phyloP scores from a whole-genome alignment of 202 grass and related monocot genomes.

The Hordeum pubiflorum region DNA sequence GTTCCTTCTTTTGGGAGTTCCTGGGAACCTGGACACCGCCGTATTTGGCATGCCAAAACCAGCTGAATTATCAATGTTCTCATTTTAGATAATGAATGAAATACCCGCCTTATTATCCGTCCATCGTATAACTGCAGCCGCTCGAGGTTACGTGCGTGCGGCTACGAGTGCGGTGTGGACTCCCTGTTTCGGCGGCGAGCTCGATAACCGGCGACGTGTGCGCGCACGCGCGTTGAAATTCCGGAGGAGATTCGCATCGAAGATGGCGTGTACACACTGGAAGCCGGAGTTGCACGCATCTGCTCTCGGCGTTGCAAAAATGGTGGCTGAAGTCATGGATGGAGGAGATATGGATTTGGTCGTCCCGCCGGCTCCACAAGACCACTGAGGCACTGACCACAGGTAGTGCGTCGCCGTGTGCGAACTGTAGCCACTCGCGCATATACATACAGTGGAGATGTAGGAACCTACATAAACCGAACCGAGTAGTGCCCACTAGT shows the following conservation, averaged over 20 bases:
- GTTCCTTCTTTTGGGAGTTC: constrained; percentile 17
- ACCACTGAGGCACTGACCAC: neutral
- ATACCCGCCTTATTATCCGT: no score
- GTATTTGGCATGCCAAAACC: neutral
- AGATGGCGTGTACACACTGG: neutral
- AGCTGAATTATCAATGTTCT: no score
- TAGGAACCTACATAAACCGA: no score
- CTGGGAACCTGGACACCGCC: neutral
- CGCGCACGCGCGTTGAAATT: neutral
- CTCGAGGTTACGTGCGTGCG: no score
- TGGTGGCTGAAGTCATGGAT: neutral
- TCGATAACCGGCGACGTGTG: neutral
- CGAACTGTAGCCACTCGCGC: neutral
- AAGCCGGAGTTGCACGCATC: constrained; percentile 1
- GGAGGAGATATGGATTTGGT: neutral
- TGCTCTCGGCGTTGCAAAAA: neutral
- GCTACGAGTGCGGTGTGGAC: neutral
- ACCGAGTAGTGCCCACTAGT: no score
- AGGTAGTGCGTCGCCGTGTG: neutral
- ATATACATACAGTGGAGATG: neutral
- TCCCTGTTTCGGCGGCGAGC: neutral
- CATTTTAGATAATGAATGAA: no score
- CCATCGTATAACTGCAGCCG: no score
- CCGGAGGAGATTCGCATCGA: neutral
- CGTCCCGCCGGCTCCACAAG: neutral